These are phyloP conservation scores for Trypanosoma boissoni DNA, from an alignment of 208 protist species.

Conservation along the genomic window DNA sequence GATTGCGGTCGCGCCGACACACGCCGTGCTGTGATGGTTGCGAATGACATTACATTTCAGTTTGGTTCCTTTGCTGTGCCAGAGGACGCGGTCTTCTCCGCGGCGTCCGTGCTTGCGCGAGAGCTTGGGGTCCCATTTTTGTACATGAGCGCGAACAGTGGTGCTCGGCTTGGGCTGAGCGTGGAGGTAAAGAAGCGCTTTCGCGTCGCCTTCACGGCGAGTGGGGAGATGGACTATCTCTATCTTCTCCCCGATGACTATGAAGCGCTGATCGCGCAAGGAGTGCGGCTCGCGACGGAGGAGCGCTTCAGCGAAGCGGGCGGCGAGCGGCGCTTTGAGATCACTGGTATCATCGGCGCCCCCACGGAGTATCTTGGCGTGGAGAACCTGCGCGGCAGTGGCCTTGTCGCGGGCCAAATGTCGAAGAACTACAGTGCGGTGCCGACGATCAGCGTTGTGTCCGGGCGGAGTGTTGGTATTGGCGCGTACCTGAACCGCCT, in stretches of 20 bases:
- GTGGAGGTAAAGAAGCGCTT: constrained; percentile 93
- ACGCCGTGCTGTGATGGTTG: constrained; percentile 94
- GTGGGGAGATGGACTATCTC: constrained; percentile 92
- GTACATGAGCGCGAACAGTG: constrained; percentile 97
- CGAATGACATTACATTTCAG: constrained; percentile 98
- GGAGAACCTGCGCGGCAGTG: constrained; percentile 97
- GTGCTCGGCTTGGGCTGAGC: constrained; percentile 96
- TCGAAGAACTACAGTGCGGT: constrained; percentile 95
- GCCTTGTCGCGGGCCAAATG: constrained; percentile 97
- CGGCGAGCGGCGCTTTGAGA: constrained; percentile 77
- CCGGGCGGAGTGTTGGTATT: constrained; percentile 97
- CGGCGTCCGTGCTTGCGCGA: constrained; percentile 85
- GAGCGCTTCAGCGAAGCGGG: constrained; percentile 36
- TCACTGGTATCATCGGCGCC: constrained; percentile 92
- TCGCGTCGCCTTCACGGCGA: constrained; percentile 84
- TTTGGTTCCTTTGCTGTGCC: constrained; percentile 95
- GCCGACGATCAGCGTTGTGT: constrained; percentile 97
- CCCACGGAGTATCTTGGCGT: constrained; percentile 94
- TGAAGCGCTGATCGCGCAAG: constrained; percentile 29
- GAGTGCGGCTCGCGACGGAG: constrained; percentile 31
- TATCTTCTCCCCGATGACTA: constrained; percentile 93
- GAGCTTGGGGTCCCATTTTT: constrained; percentile 91
- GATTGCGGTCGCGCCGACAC: constrained; percentile 31
- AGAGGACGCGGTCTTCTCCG: constrained; percentile 94
- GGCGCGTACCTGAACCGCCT: constrained; percentile 98